Evolutionary conservation across 2,329 filamentous ascomycete species (phyloP).

Genomic region (Trichoderma brevicompactum): DNA sequence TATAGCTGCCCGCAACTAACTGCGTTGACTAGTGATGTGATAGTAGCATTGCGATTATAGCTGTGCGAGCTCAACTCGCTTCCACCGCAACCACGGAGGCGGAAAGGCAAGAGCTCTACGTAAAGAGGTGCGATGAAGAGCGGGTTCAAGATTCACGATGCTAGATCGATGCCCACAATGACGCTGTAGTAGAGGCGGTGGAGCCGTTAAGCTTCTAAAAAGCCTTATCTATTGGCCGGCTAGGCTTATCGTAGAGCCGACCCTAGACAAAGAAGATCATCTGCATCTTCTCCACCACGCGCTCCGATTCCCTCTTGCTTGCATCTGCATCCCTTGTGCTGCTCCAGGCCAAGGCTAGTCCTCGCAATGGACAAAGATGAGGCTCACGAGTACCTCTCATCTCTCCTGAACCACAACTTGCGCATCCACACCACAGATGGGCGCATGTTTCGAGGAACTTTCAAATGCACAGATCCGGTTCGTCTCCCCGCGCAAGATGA

Average conservation of each 20-base stretch:
- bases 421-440: conserved; percentile 80
- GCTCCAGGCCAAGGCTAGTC: conserved; percentile 8
- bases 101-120: not conserved
- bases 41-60: conserved; percentile 1
- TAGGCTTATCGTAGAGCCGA: not conserved
- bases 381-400: conserved; percentile 60
- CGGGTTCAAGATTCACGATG: conserved; percentile 25
- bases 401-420: conserved; percentile 77
- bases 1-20: conserved; percentile 3
- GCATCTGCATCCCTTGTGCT: not conserved
- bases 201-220: not conserved
- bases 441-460: conserved; percentile 84
- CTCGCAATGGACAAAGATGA: conserved; percentile 54
- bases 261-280: not conserved
- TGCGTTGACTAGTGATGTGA: not conserved
- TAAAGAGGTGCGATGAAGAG: not conserved
- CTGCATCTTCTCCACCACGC: conserved; percentile 6
- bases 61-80: conserved; percentile 16
- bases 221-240: conserved; percentile 25
- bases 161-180: conserved; percentile 11
- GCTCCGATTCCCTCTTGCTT: not conserved
- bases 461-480: conserved; percentile 95
- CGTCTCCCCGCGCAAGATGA: conserved; percentile 39
- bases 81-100: not conserved
- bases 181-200: conserved; percentile 9